Percentiles rank a stretch among this genome's conserved stretches.
These are phyloP conservation scores for Tulasnella calospora DNA, from an alignment of 768 basidiomycete genomes.

Conservation along the genomic window DNA sequence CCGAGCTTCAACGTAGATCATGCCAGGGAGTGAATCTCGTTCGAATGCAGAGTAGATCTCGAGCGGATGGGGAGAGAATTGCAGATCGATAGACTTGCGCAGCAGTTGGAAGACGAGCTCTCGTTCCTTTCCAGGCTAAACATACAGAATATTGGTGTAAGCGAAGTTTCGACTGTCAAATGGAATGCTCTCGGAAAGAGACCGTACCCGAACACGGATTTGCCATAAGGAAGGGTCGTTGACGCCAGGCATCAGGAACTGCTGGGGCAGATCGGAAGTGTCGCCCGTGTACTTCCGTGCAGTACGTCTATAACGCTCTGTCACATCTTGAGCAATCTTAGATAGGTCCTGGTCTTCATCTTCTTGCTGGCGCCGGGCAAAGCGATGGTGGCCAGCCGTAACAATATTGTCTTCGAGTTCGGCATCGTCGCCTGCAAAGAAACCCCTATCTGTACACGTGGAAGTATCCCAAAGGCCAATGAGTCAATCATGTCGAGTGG, in stretches of 20 bases:
- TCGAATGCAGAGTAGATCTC: constrained; percentile 92
- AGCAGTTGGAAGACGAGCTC: constrained; percentile 92
- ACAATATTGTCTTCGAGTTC: constrained; percentile 37
- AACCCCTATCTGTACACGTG: constrained; percentile 26
- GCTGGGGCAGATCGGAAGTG: constrained; percentile 88
- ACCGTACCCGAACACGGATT: constrained; percentile 75
- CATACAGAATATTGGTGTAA: neutral
- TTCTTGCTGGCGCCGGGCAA: constrained; percentile 63
- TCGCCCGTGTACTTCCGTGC: constrained; percentile 80
- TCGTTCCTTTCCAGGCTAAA: constrained; percentile 82
- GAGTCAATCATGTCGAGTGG: constrained; percentile 27
- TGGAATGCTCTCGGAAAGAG: neutral
- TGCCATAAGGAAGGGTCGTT: constrained; percentile 96
- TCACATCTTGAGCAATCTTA: constrained; percentile 76
- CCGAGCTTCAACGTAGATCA: constrained; percentile 94
- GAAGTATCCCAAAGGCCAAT: constrained; percentile 10
- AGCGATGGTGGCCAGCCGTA: constrained; percentile 59
- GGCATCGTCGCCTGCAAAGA: constrained; percentile 46
- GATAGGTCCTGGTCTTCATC: constrained; percentile 74
- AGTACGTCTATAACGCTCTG: constrained; percentile 64
- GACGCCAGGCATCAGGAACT: constrained; percentile 92
- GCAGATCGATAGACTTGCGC: constrained; percentile 83
- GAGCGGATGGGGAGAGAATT: constrained; percentile 71
- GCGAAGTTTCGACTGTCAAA: neutral
- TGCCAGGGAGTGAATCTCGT: constrained; percentile 89